Conservation (phyloP, 2,329 filamentous ascomycete species). For the Cladosporium sp. region DNA sequence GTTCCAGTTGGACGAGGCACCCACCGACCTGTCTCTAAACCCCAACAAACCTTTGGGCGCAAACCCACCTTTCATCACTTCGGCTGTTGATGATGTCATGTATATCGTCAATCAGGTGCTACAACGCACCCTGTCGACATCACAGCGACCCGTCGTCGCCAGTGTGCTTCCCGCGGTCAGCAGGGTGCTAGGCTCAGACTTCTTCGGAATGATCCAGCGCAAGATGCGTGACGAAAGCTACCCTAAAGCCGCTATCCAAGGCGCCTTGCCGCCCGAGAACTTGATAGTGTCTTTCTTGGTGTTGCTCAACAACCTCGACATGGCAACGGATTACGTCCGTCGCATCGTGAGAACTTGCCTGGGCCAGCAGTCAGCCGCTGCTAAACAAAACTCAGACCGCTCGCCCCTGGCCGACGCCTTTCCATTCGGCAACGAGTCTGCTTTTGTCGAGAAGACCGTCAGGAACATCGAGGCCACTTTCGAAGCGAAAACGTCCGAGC, state of each 20-base stretch:
- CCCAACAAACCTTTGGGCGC: slow-evolving; percentile 69
- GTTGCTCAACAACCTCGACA: slow-evolving; percentile 91
- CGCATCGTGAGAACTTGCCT: slow-evolving; percentile 77
- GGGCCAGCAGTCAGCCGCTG: slow-evolving; percentile 28
- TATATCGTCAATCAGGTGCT: slow-evolving; percentile 95
- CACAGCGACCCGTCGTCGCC: slow-evolving; percentile 74
- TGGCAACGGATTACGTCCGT: slow-evolving; percentile 85
- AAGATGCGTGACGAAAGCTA: slow-evolving; percentile 98
- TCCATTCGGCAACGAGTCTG: slow-evolving; percentile 74
- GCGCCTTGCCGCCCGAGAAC: slow-evolving; percentile 81
- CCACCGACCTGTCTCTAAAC: slow-evolving; percentile 74
- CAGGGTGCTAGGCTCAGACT: slow-evolving; percentile 81
- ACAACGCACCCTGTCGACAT: slow-evolving; percentile 81
- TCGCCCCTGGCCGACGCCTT: slow-evolving; percentile 59
- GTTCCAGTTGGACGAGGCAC: slow-evolving; percentile 92
- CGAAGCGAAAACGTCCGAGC: slow-evolving; percentile 73
- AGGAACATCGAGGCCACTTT: slow-evolving; percentile 71
- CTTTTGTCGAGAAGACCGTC: slow-evolving; percentile 67
- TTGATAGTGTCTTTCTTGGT: slow-evolving; percentile 88
- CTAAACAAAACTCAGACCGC: slow-evolving; percentile 23
- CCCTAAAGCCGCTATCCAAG: slow-evolving; percentile 74
- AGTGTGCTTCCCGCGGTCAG: slow-evolving; percentile 77
- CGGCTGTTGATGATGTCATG: slow-evolving; percentile 97
- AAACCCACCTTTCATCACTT: slow-evolving; percentile 87
- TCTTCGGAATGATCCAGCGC: slow-evolving; percentile 93